Evolutionary conservation across 2,329 filamentous ascomycete species (phyloP), one percentile per base, ranked within the genome.

Genomic region (Dothideomycetes sp.): DNA sequence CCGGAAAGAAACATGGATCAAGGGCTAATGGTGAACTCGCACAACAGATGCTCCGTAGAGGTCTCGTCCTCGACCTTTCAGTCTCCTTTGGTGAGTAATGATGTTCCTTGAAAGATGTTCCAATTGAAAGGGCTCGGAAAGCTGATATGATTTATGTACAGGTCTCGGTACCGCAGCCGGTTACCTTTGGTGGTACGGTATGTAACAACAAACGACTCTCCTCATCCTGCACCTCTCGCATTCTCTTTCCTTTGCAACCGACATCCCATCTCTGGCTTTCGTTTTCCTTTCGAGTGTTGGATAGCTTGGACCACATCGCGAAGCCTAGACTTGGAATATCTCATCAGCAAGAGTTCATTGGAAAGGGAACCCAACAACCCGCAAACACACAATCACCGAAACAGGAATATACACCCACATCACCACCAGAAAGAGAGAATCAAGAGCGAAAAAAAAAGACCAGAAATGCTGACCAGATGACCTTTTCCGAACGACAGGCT

Each of bases 151-250:
- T 11, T 9, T 4, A 41, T 4, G 10, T 15, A 22, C 10, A 79
- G 75, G 76, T 62, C 73, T 80, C 59, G 76, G 76, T 54, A 69
- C 71, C 50, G 66, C 74, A 51, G 68, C 69, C 60, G 78, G 76
- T 52, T 81, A 80, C 63, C 69, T 72, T 58, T 82, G 71, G 68
- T 81, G 77, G 78, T 81, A 81, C 66, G 76, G 65, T 69, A 69
- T 49, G 67, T 70, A 56, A 54, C 45, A 38, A 45, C n/a, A 24
- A 18, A 13, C n/a, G 17, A 15, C 24, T 22, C 16, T 20, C 17
- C 29, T 24, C 22, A 11, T 7, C 22, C 12, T 7, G 22, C 22
- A 7, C 12, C 22, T 24, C 12, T 24, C 12, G 7, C 12, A 7
- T 11, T 24, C 22, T 24, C 12, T 3, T 3, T 7, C 22, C 22